Evolutionary conservation across 2,329 filamentous ascomycete species (phyloP).

Genomic region (Colletotrichum falcatum): DNA sequence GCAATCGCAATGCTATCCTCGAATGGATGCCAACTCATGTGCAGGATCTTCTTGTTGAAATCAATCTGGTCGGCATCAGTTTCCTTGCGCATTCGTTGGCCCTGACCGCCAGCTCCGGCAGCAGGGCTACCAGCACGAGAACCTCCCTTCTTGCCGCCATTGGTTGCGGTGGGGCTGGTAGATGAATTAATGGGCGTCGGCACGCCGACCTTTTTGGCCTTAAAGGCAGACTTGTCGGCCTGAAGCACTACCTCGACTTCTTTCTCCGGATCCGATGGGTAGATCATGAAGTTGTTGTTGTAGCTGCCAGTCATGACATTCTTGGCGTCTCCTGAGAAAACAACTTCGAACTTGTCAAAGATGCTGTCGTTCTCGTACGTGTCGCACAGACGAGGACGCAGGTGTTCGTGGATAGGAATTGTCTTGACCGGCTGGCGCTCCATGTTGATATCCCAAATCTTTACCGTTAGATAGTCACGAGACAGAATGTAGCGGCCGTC

Average conservation of each 20-base stretch:
- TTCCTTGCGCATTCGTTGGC: slow-evolving; percentile 97
- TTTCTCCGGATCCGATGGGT: slow-evolving; percentile 94
- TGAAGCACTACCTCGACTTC: slow-evolving; percentile 98
- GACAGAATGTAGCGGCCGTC: slow-evolving; percentile 98
- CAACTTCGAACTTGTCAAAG: slow-evolving; percentile 99
- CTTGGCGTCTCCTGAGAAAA: slow-evolving; percentile 97
- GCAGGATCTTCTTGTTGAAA: slow-evolving; percentile 99
- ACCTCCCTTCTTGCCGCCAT: slow-evolving; percentile 85
- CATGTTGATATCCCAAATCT: slow-evolving; percentile 99
- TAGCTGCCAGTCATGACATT: slow-evolving; percentile 99
- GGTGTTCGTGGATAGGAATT: slow-evolving; percentile 97
- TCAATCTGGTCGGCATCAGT: slow-evolving; percentile 99
- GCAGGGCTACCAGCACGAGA: slow-evolving; percentile 91
- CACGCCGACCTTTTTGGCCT: slow-evolving; percentile 99
- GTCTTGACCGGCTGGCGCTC: slow-evolving; percentile 97
- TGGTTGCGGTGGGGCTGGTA: slow-evolving; percentile 76
- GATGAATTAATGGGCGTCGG: slow-evolving; percentile 94
- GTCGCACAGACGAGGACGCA: slow-evolving; percentile 93
- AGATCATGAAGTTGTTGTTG: slow-evolving; percentile 99
- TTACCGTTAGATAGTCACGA: slow-evolving; percentile 97
- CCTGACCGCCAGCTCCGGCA: slow-evolving; percentile 71
- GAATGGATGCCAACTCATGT: slow-evolving; percentile 99
- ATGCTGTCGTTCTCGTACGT: slow-evolving; percentile 99
- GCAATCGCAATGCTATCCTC: slow-evolving; percentile 99
- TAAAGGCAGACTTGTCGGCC: slow-evolving; percentile 99